Evolutionary conservation across 2,329 filamentous ascomycete genomes (phyloP), one percentile per base, ranked within the genome.

Genomic region (Penicillium sp.): DNA sequence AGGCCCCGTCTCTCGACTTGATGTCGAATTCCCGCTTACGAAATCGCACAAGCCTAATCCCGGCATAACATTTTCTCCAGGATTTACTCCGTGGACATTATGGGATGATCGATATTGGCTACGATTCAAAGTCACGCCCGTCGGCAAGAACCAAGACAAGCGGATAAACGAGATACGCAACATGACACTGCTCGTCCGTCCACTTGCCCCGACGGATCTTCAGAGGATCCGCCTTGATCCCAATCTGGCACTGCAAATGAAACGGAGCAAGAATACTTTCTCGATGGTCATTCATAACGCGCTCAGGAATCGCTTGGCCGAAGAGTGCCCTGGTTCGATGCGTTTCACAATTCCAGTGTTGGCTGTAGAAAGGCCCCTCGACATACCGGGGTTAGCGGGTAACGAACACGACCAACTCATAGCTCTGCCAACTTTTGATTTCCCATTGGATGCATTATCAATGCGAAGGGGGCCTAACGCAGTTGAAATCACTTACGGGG

Each of bases 61-160:
- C 2, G 10, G 16, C 26, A 26, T 19, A 7, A 37, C 6, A n/a
- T 33, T 33, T 43, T 19, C 43, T 52, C 40, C 19, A 55, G 22
- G 43, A n/a, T 56, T 59, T 30, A 60, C 63, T 4, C 54, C 62
- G 6, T 79, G 76, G 74, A 69, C 66, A 7, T 76, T 87, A 16
- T 87, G 83, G 77, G 84, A 87, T 66, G 78, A 80, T 51, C 78
- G 85, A 22, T 86, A 78, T 71, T 87, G 85, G 85, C 76, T 87
- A 52, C 78, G 77, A 2, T 58, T 86, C 11, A 68, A 71, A 30
- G 76, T 81, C 19, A 58, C 66, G 4, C 52, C 63, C 1, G 48
- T 19, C n/a, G 25, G 55, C 13, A 25, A 35, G 62, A 67, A 26
- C 22, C 26, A 30, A 42, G 33, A n/a, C 38, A 52, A 51, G 3